Conservation (phyloP, 176 grass and related monocot species). For the Bolboschoenus planiculmis region DNA sequence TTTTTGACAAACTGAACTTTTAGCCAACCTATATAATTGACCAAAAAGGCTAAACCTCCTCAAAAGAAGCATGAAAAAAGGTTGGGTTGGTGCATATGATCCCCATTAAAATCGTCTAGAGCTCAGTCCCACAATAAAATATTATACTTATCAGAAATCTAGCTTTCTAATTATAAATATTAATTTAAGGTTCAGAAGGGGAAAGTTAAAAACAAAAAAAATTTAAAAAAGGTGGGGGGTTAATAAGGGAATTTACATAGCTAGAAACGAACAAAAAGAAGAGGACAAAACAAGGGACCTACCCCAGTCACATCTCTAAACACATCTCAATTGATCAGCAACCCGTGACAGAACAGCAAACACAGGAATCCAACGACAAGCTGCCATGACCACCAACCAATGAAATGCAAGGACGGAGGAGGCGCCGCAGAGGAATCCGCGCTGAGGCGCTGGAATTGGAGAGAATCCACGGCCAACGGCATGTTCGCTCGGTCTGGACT, state of each 20-base stretch:
- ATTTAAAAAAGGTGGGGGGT: neutral
- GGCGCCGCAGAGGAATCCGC: constrained; percentile 12
- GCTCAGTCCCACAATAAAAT: neutral
- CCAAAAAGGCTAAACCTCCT: neutral
- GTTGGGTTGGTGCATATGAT: neutral
- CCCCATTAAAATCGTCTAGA: neutral
- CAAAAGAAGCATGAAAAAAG: neutral
- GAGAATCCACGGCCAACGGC: constrained; percentile 93
- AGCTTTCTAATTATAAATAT: constrained; percentile 2
- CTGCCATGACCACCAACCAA: neutral
- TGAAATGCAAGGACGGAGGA: neutral
- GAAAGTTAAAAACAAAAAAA: neutral
- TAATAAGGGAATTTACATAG: constrained; percentile 11
- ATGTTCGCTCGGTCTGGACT: constrained; percentile 97
- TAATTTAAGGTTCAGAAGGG: neutral
- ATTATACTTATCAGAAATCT: constrained; percentile 10
- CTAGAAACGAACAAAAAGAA: constrained; percentile 33
- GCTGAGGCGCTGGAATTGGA: constrained; percentile 61
- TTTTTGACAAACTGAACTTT: neutral
- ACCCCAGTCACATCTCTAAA: neutral
- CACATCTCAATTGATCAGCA: constrained; percentile 7
- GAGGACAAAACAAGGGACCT: constrained; percentile 19
- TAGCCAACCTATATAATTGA: neutral
- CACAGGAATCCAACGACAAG: neutral
- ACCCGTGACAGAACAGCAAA: constrained; percentile 21